A percentile compares a stretch with the other conserved stretches of the same genome.
Evolutionary conservation across 1,139 yeast species (phyloP).

Genomic region (Candida glucosophila): DNA sequence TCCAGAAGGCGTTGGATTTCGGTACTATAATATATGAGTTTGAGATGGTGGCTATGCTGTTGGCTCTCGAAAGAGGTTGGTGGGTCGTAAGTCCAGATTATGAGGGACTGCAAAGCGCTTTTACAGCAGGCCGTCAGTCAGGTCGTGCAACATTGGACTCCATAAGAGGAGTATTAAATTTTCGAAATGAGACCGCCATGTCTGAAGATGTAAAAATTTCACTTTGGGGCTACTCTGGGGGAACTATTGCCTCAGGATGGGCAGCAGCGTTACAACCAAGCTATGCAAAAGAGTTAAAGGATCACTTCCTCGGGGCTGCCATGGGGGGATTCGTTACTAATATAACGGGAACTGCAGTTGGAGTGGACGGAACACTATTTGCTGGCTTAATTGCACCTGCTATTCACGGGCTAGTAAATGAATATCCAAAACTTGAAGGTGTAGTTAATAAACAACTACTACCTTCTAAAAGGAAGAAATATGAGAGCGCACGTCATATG

Average conservation of each 20-base stretch:
- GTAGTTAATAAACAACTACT: conserved; percentile 2
- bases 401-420: conserved; percentile 17
- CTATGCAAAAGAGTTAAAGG: conserved; percentile 22
- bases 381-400: conserved; percentile 20
- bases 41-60: conserved; percentile 19
- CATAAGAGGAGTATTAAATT: conserved; percentile 19
- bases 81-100: conserved; percentile 27
- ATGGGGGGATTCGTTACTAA: conserved; percentile 24
- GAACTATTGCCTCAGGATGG: conserved; percentile 31
- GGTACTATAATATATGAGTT: conserved; percentile 10
- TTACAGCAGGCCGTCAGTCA: conserved; percentile 22
- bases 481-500: conserved; percentile 8
- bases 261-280: conserved; percentile 24
- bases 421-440: conserved; percentile 15
- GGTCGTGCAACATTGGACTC: conserved; percentile 25
- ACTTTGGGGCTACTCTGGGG: conserved; percentile 35
- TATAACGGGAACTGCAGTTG: conserved; percentile 12
- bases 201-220: conserved; percentile 16
- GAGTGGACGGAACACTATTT: conserved; percentile 14
- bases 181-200: conserved; percentile 20
- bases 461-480: conserved; percentile 8
- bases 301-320: conserved; percentile 18
- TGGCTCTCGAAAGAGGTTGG: conserved; percentile 22
- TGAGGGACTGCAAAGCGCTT: conserved; percentile 22
- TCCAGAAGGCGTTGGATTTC: conserved; percentile 14